Evolutionary conservation across 495 filamentous ascomycete species (phyloP).

Genomic region (Hyaloscypha variabilis): DNA sequence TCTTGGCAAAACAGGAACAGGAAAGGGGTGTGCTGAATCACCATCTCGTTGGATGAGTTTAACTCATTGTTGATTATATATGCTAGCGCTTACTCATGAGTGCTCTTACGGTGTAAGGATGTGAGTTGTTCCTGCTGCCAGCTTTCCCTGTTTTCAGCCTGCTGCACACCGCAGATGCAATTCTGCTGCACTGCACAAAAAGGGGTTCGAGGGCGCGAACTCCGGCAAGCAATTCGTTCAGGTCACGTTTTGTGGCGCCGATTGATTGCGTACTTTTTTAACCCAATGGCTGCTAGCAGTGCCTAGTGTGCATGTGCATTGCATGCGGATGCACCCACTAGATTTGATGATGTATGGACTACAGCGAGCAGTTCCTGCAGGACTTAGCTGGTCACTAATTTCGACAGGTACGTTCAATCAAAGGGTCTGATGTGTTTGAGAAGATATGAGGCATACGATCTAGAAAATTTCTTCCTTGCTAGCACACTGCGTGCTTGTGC

Average conservation of each 20-base stretch:
- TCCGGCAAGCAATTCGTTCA: background rate
- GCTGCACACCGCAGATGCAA: background rate
- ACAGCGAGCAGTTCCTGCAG: background rate
- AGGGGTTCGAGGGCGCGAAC: background rate
- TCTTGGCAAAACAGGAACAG: background rate
- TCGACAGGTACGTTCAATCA: background rate
- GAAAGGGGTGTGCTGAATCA: background rate
- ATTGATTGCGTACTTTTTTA: background rate
- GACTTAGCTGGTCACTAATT: background rate
- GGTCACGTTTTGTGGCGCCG: background rate
- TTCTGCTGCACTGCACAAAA: background rate
- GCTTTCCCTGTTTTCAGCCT: background rate
- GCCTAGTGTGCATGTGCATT: background rate
- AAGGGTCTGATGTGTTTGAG: background rate
- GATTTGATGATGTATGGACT: too few species aligned
- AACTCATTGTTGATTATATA: background rate
- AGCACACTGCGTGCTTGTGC: background rate
- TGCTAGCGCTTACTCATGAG: background rate
- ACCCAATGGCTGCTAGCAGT: background rate
- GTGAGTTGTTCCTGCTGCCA: background rate
- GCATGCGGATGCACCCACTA: background rate
- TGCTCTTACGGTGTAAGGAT: background rate
- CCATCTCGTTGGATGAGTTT: background rate
- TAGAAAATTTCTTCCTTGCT: background rate
- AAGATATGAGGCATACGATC: background rate